phyloP scores from a whole-genome alignment of 2,329 filamentous ascomycete species.

The Talaromyces atroroseus region DNA sequence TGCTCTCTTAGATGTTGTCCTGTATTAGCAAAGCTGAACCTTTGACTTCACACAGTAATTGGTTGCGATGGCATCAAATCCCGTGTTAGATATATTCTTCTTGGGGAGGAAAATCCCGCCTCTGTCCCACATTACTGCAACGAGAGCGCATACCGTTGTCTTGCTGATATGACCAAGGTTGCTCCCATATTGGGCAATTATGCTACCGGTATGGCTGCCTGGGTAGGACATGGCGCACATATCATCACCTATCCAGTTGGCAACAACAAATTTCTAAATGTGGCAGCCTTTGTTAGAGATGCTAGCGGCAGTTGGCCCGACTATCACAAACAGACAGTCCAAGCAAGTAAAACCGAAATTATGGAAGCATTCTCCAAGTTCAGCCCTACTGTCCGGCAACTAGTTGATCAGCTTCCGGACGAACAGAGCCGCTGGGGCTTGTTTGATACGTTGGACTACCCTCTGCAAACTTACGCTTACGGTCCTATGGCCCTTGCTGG shows the following conservation, averaged over 20 bases:
- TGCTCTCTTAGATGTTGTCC: too few species aligned
- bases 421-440: background rate
- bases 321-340: background rate
- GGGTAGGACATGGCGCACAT: background rate
- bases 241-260: constrained; percentile 17
- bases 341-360: constrained; percentile 1
- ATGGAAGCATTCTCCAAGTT: background rate
- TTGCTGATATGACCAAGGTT: background rate
- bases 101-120: constrained; percentile 8
- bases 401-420: background rate
- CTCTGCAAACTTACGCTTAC: background rate
- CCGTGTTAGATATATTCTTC: constrained; percentile 10
- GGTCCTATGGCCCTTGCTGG: constrained; percentile 16
- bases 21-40: background rate
- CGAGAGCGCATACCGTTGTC: background rate
- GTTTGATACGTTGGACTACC: constrained; percentile 5
- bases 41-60: constrained; percentile 10
- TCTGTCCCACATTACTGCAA: background rate
- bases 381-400: background rate
- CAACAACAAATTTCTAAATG: constrained; percentile 18
- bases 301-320: background rate
- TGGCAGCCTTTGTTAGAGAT: constrained; percentile 21
- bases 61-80: constrained; percentile 19
- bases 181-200: background rate
- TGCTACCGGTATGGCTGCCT: background rate